These are phyloP conservation scores for Haematococcus lacustris DNA, from an alignment of 139 green algal genomes.

Conservation along the genomic window DNA sequence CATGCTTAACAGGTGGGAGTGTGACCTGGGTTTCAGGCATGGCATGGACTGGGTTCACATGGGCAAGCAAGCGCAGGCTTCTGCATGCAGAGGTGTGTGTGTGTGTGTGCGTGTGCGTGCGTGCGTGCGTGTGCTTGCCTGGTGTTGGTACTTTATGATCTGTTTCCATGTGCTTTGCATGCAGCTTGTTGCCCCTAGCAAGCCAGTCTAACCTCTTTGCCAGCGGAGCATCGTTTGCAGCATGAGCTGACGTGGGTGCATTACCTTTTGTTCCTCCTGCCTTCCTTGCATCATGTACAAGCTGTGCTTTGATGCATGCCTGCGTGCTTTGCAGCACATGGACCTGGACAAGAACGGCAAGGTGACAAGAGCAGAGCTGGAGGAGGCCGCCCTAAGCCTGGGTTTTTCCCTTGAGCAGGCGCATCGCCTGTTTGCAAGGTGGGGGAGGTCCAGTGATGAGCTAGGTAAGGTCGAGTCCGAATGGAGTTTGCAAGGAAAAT, in stretches of 20 bases:
- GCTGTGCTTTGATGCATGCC: not conserved
- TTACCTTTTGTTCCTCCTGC: too few relatives aligned
- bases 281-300: not conserved
- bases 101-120: not conserved
- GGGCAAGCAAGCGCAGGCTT: not conserved
- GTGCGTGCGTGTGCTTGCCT: not conserved
- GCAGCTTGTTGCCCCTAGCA: not conserved
- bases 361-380: slow-evolving; percentile 27
- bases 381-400: slow-evolving; percentile 17
- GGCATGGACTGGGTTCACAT: not conserved
- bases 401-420: slow-evolving; percentile 28
- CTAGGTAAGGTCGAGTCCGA: too few relatives aligned
- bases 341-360: slow-evolving; percentile 42
- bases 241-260: too few relatives aligned
- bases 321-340: slow-evolving; percentile 3
- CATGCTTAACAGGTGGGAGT: not conserved
- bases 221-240: too few relatives aligned
- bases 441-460: too few relatives aligned
- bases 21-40: not conserved
- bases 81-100: too few relatives aligned
- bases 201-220: not conserved
- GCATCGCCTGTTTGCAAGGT: slow-evolving; percentile 23
- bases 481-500: too few relatives aligned
- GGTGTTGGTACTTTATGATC: not conserved
- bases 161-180: not conserved